A percentile compares a stretch with the other conserved stretches of the same genome.
Evolutionary conservation across 106 monocot genomes (phyloP).

Genomic region (Acorus calamus): DNA sequence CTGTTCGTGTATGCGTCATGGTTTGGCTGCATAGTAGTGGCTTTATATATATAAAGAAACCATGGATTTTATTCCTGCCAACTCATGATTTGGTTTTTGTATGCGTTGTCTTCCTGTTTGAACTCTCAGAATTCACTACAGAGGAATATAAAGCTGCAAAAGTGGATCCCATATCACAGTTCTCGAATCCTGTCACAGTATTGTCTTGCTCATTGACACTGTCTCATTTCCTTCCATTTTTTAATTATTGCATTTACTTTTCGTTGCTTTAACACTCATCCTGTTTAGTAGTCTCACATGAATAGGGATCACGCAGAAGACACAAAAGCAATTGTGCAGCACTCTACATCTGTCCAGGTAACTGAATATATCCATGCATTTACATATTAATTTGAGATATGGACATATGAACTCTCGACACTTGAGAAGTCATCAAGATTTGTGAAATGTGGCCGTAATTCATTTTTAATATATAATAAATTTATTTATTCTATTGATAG

Average conservation of each 20-base stretch:
- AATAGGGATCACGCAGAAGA: constrained; percentile 90
- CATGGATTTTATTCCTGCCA: not conserved
- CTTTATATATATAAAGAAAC: no score
- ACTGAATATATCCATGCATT: constrained; percentile 5
- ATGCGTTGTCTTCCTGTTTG: not conserved
- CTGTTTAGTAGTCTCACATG: constrained; percentile 69
- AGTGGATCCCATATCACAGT: constrained; percentile 86
- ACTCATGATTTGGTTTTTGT: not conserved
- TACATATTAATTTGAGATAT: not conserved
- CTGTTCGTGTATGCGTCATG: no score
- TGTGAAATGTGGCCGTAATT: no score
- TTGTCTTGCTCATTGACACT: not conserved
- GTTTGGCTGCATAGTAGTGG: no score
- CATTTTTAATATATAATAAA: no score
- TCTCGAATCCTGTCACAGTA: constrained; percentile 70
- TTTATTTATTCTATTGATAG: no score
- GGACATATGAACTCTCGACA: no score
- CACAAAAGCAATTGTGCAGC: constrained; percentile 74
- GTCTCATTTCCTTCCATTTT: not conserved
- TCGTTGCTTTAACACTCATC: not conserved
- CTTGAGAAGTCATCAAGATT: no score
- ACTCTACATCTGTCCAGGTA: constrained; percentile 66
- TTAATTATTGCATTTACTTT: not conserved
- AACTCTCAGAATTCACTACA: constrained; percentile 40
- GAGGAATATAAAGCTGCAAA: constrained; percentile 71